These are phyloP conservation scores for Quercus variabilis DNA, from an alignment of 306 rosid genomes.

Conservation along the genomic window DNA sequence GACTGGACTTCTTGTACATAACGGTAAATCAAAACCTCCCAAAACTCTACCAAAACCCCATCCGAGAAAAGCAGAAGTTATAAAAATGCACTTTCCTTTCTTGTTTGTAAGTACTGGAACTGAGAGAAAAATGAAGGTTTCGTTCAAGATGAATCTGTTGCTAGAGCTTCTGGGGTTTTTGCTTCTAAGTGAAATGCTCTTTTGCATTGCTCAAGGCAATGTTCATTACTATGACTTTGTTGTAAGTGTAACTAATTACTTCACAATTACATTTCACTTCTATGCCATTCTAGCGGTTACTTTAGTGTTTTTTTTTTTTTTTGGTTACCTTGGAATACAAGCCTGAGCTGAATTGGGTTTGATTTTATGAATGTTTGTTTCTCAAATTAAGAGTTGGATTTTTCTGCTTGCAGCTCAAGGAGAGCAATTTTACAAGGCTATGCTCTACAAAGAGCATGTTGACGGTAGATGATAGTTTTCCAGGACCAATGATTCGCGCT, in stretches of 20 bases:
- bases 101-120: too few relatives aligned
- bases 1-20: neutral
- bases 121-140: neutral
- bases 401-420: neutral
- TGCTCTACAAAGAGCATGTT: conserved; percentile 1
- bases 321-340: neutral
- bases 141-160: neutral
- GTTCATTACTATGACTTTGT: conserved; percentile 6
- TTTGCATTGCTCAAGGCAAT: neutral
- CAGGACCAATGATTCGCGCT: neutral
- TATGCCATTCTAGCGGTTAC: too few relatives aligned
- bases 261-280: neutral
- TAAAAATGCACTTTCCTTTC: neutral
- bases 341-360: neutral
- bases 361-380: neutral
- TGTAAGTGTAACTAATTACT: neutral
- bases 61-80: neutral
- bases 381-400: neutral
- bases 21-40: neutral
- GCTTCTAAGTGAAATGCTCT: neutral
- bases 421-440: conserved; percentile 1
- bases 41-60: neutral
- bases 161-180: neutral
- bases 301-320: neutral
- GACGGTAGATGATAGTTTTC: neutral